phyloP scores from a whole-genome alignment of 768 basidiomycete species.

The Mycena epipterygia region DNA sequence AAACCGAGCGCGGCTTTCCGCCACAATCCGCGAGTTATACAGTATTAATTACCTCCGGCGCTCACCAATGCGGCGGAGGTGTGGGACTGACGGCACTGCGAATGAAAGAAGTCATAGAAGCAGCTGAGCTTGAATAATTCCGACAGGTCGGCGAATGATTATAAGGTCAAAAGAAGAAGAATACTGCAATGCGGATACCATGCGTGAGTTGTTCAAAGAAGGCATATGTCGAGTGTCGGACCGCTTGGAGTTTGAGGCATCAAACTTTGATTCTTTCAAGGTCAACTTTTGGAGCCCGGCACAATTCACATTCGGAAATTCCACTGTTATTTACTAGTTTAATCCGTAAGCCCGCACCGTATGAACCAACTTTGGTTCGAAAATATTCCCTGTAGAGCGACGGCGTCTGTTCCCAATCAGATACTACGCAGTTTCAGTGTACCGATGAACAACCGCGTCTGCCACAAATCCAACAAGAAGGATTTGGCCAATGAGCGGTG shows the following conservation, averaged over 20 bases:
- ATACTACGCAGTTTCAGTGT: background rate
- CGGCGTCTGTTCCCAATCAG: background rate
- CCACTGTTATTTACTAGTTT: too few relatives aligned
- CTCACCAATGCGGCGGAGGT: too few relatives aligned
- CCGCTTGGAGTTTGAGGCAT: too few relatives aligned
- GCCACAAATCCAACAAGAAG: conserved; percentile 43
- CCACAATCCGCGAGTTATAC: too few relatives aligned
- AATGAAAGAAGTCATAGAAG: conserved; percentile 23
- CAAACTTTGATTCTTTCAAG: background rate
- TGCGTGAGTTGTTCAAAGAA: background rate
- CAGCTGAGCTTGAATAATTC: background rate
- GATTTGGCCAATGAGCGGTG: conserved; percentile 44
- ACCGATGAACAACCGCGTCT: conserved; percentile 33
- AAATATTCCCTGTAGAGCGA: background rate
- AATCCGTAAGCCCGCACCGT: too few relatives aligned
- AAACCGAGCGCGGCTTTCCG: too few relatives aligned
- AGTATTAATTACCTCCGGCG: too few relatives aligned
- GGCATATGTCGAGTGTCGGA: too few relatives aligned
- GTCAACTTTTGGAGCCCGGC: too few relatives aligned
- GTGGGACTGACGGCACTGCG: too few relatives aligned
- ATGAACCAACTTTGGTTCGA: too few relatives aligned
- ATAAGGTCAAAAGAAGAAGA: background rate
- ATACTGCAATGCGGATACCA: conserved; percentile 5
- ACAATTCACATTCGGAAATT: too few relatives aligned
- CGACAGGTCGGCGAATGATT: conserved; percentile 1